phyloP scores from a whole-genome alignment of 495 filamentous ascomycete genomes.

The Aspergillus asperescens region DNA sequence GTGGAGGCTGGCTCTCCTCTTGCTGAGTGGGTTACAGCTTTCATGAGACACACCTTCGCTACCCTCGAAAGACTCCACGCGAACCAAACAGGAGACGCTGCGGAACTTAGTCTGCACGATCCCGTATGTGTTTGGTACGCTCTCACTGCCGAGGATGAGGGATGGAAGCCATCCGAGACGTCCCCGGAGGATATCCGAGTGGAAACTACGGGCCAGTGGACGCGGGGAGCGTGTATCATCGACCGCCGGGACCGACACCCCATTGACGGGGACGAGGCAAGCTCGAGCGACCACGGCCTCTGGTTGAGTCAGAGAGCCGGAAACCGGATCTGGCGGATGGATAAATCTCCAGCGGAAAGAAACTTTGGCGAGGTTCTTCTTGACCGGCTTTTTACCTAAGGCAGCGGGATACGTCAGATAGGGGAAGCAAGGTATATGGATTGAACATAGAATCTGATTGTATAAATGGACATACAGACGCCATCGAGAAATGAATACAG shows the following conservation, averaged over 20 bases:
- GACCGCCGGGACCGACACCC: conserved; percentile 64
- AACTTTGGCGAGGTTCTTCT: conserved; percentile 41
- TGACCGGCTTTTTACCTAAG: conserved; percentile 36
- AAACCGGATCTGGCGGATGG: conserved; percentile 71
- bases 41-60: conserved; percentile 68
- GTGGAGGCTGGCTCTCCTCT: conserved; percentile 61
- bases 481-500: background rate
- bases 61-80: conserved; percentile 62
- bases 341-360: conserved; percentile 38
- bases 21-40: conserved; percentile 74
- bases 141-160: conserved; percentile 46
- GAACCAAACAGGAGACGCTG: conserved; percentile 46
- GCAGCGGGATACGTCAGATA: too few relatives aligned
- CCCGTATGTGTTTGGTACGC: conserved; percentile 86
- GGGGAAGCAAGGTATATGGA: background rate
- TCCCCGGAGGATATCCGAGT: conserved; percentile 69
- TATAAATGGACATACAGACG: background rate
- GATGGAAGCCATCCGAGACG: conserved; percentile 38
- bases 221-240: conserved; percentile 79
- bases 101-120: conserved; percentile 75
- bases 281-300: conserved; percentile 58
- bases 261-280: conserved; percentile 53
- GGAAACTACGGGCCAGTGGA: conserved; percentile 90
- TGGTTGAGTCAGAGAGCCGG: conserved; percentile 69
- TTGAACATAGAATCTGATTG: background rate